Base-by-base conservation (phyloP, 306 rosid genomes). In the Cicer judaicum region DNA sequence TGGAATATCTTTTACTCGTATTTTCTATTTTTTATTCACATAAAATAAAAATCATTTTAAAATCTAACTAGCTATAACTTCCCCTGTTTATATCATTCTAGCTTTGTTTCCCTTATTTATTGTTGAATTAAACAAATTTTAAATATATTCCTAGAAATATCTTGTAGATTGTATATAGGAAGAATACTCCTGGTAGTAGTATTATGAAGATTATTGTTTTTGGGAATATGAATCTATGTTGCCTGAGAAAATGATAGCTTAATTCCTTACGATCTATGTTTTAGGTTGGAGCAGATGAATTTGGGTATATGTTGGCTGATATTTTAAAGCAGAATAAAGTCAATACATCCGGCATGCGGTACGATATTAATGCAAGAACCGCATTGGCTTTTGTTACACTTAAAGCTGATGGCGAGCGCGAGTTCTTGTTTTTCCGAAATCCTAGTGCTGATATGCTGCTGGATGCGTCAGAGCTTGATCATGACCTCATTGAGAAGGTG, bases 401-500 rank as follows among this genome's bases (percentile, higher is more conserved):
- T 60, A 85, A 93, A 81, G 88, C 92, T 14, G 99, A 94, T 48
- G 99, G 99, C 0, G 98, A 92, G 80, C 93, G 98, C 0, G 99
- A 94, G 76, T 94, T 94, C 84, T 83, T 94, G 69, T 94, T 94
- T 84, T 94, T 90, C 88, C 90, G 96, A 40, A 79, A 94, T 81
- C 99, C 99, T 11, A 94, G 99, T 39, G 99, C 99, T 74, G 99
- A 94, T 83, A 94, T 94, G 97, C 96, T 88, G 81, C 84, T 94
- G 61, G 87, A 46, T 7, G 97, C 89, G 82, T 81, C 90, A 39
- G 97, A 94, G 80, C 95, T 94, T 36, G 95, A 92, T 59, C 66
- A 48, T 42, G 72, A 78, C 77, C 83, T 92, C 55, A 76, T 94
- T 77, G 77, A 86, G 77, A 60, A 91, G 98, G 98, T 78, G 36